Conservation (phyloP, 352 stramenopile species). For the Globisporangium spiculum region DNA sequence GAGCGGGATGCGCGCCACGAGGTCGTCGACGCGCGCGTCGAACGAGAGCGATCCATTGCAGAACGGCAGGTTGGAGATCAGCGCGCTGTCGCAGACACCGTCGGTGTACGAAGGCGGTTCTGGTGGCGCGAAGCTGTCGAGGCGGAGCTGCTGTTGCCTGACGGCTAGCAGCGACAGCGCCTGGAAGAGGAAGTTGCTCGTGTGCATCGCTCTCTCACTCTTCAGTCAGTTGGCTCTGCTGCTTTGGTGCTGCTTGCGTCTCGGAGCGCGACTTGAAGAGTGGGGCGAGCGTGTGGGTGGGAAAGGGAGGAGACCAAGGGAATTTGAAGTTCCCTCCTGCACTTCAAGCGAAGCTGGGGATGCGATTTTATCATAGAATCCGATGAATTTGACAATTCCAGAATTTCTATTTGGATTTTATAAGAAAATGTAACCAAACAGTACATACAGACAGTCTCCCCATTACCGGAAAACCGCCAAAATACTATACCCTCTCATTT, state of each 20-base stretch:
- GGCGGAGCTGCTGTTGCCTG: neutral
- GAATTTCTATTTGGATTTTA: too few relatives aligned
- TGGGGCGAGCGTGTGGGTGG: too few relatives aligned
- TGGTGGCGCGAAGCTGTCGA: neutral
- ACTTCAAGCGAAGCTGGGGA: too few relatives aligned
- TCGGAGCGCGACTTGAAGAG: conserved; percentile 2
- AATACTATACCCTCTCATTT: too few relatives aligned
- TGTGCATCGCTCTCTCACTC: neutral
- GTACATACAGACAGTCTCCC: too few relatives aligned
- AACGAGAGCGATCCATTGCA: conserved; percentile 57
- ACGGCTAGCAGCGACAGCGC: conserved; percentile 5
- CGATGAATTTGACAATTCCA: too few relatives aligned
- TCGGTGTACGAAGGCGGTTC: conserved; percentile 26
- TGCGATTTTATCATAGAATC: too few relatives aligned
- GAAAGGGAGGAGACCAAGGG: too few relatives aligned
- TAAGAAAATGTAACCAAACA: too few relatives aligned
- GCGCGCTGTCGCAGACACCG: conserved; percentile 49
- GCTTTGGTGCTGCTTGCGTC: neutral
- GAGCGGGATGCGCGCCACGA: too few relatives aligned
- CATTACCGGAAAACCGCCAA: too few relatives aligned
- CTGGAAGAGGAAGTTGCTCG: neutral
- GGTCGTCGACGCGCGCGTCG: conserved; percentile 52
- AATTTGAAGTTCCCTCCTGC: too few relatives aligned
- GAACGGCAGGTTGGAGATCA: conserved; percentile 53
- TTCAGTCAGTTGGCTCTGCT: neutral